Evolutionary conservation across 2,329 filamentous ascomycete genomes (phyloP).

Genomic region (Alternaria metachromatica): DNA sequence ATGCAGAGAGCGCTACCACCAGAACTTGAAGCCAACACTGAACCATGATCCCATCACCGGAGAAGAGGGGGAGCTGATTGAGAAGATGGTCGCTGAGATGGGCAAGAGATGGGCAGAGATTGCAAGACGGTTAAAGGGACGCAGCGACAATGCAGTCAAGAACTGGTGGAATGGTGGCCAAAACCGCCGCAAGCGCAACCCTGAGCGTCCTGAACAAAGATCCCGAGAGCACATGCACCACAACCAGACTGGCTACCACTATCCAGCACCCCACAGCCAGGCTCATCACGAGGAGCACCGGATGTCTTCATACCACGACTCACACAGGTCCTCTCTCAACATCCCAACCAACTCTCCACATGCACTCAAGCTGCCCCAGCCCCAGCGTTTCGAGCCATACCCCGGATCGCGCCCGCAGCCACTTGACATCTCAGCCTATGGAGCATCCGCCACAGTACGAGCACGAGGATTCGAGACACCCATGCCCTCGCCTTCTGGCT

Average conservation of each 20-base stretch:
- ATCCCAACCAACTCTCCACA: constrained; percentile 35
- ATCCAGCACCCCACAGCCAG: constrained; percentile 30
- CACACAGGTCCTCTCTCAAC: constrained; percentile 39
- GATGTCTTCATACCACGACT: constrained; percentile 36
- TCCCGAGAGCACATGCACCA: constrained; percentile 39
- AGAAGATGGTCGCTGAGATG: constrained; percentile 75
- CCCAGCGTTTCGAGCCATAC: constrained; percentile 41
- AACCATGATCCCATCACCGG: constrained; percentile 79
- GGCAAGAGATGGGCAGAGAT: constrained; percentile 95
- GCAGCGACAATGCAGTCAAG: constrained; percentile 95
- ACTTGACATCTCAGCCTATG: constrained; percentile 37
- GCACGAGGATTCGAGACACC: constrained; percentile 58
- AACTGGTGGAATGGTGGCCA: constrained; percentile 98
- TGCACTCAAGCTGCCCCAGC: constrained; percentile 42
- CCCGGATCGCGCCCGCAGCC: constrained; percentile 42
- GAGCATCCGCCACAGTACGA: constrained; percentile 30
- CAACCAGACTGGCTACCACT: constrained; percentile 41
- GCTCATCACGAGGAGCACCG: constrained; percentile 38
- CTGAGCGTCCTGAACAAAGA: constrained; percentile 39
- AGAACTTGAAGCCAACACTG: constrained; percentile 87
- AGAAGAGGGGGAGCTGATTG: constrained; percentile 76
- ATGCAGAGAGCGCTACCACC: constrained; percentile 91
- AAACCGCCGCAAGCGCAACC: constrained; percentile 70
- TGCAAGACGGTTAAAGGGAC: constrained; percentile 77
- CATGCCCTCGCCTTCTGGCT: constrained; percentile 68